These are phyloP conservation scores for Chlorencoelia australis DNA, from an alignment of 2,329 filamentous ascomycete genomes.

Conservation along the genomic window DNA sequence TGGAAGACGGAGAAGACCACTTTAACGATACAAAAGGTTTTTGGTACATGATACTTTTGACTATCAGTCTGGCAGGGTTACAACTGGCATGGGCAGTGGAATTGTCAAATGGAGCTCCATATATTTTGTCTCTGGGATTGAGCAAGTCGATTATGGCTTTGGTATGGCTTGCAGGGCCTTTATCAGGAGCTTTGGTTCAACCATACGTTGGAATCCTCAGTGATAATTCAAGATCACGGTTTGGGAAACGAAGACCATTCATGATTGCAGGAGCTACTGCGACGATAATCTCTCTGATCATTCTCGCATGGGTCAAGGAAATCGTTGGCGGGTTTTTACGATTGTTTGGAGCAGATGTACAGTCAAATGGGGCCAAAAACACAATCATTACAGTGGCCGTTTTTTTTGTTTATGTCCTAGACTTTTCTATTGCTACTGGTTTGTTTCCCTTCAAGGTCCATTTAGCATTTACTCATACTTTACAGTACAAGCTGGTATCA, in stretches of 20 bases:
- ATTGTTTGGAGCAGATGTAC: constrained; percentile 60
- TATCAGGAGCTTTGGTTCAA: constrained; percentile 70
- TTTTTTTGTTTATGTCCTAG: constrained; percentile 77
- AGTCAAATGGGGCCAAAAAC: constrained; percentile 53
- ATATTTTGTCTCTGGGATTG: constrained; percentile 67
- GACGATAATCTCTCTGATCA: constrained; percentile 57
- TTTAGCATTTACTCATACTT: constrained; percentile 7
- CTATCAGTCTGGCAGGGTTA: constrained; percentile 75
- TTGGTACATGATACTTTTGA: constrained; percentile 79
- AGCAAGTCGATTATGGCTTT: constrained; percentile 75
- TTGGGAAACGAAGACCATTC: constrained; percentile 75
- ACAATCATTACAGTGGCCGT: constrained; percentile 71
- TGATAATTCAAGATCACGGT: constrained; percentile 63
- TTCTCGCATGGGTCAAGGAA: constrained; percentile 65
- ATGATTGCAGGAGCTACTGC: constrained; percentile 62
- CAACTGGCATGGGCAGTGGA: constrained; percentile 97
- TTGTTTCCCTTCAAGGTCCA: constrained; percentile 23
- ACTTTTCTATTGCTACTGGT: constrained; percentile 92
- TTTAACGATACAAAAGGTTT: constrained; percentile 64
- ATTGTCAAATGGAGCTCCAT: constrained; percentile 84
- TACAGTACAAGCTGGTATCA: constrained; percentile 75
- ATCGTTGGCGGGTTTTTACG: constrained; percentile 57
- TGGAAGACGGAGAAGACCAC: constrained; percentile 34
- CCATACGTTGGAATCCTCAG: constrained; percentile 75
- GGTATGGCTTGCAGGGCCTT: constrained; percentile 75